Evolutionary conservation across 371 early-diverging fungal genomes (phyloP).

Genomic region (Haplosporangium sp.): DNA sequence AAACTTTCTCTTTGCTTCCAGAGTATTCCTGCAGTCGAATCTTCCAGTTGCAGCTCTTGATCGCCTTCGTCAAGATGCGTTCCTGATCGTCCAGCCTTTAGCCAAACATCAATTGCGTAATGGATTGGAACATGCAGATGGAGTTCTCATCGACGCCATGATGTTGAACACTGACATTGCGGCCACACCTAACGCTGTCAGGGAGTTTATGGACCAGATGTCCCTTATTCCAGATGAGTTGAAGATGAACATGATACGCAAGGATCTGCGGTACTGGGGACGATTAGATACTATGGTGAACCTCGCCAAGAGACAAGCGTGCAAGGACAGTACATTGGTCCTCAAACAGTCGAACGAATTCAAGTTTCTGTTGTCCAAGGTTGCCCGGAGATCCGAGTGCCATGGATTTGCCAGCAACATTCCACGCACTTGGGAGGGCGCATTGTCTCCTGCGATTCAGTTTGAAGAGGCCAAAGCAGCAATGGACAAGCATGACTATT

Average conservation of each 20-base stretch:
- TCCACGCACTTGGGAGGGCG: constrained; percentile 37
- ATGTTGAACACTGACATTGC: constrained; percentile 38
- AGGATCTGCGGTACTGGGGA: constrained; percentile 44
- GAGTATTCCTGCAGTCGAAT: constrained; percentile 16
- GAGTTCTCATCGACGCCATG: constrained; percentile 25
- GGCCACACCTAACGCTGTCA: constrained; percentile 16
- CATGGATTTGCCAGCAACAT: constrained; percentile 46
- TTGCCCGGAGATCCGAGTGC: constrained; percentile 45
- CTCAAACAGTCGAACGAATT: constrained; percentile 37
- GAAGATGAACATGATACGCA: constrained; percentile 26
- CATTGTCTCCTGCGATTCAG: constrained; percentile 39
- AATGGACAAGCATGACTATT: constrained; percentile 47
- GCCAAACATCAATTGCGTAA: constrained; percentile 28
- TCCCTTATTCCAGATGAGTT: constrained; percentile 38
- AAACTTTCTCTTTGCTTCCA: constrained; percentile 38
- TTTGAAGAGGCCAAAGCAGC: constrained; percentile 51
- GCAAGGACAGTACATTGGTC: constrained; percentile 9
- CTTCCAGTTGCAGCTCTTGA: constrained; percentile 7
- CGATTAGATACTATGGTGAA: constrained; percentile 48
- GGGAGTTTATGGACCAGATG: constrained; percentile 40
- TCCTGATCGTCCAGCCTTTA: constrained; percentile 12
- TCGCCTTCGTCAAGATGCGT: constrained; percentile 24
- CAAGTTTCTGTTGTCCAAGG: constrained; percentile 48
- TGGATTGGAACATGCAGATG: constrained; percentile 26
- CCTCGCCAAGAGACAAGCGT: constrained; percentile 28